Percentiles rank a stretch among this genome's conserved stretches.
Evolutionary conservation across 257 asterid genomes (phyloP).

Genomic region (Solanum ossicruentum): DNA sequence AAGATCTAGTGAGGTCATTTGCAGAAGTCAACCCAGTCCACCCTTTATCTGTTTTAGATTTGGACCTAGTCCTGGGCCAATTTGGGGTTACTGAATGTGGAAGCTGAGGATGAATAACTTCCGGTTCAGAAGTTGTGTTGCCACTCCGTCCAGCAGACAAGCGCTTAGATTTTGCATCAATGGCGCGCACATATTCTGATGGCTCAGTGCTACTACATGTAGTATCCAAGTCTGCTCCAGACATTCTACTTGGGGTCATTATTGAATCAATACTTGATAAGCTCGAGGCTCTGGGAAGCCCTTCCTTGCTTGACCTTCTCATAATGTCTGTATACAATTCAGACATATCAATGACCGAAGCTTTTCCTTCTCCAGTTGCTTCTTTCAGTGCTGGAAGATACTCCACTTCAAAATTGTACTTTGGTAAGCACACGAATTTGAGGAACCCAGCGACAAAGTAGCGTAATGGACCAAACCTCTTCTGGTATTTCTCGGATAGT

Average conservation of each 20-base stretch:
- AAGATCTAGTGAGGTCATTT: slow-evolving; percentile 49
- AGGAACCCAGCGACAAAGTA: slow-evolving; percentile 94
- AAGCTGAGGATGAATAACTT: slow-evolving; percentile 79
- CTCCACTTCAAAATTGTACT: slow-evolving; percentile 83
- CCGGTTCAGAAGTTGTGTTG: slow-evolving; percentile 59
- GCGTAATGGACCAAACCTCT: slow-evolving; percentile 89
- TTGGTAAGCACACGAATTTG: slow-evolving; percentile 86
- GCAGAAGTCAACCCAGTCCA: slow-evolving; percentile 47
- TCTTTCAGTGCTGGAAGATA: slow-evolving; percentile 68
- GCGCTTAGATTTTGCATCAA: slow-evolving; percentile 82
- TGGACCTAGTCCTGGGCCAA: slow-evolving; percentile 90
- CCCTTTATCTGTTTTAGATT: slow-evolving; percentile 68
- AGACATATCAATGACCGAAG: slow-evolving; percentile 61
- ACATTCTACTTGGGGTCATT: slow-evolving; percentile 73
- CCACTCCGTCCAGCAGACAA: slow-evolving; percentile 60
- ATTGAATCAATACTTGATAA: slow-evolving; percentile 90
- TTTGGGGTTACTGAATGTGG: slow-evolving; percentile 72
- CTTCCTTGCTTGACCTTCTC: slow-evolving; percentile 90
- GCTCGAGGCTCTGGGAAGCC: slow-evolving; percentile 94
- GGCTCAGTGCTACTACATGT: slow-evolving; percentile 83
- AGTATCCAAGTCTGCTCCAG: slow-evolving; percentile 68
- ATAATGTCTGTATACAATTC: slow-evolving; percentile 84
- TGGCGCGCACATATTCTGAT: slow-evolving; percentile 88
- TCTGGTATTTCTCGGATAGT: slow-evolving; percentile 89
- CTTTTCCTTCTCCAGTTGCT: slow-evolving; percentile 35